Evolutionary conservation across 306 rosid species (phyloP), one percentile per base, ranked within the genome.

Genomic region (Alnus rubra): DNA sequence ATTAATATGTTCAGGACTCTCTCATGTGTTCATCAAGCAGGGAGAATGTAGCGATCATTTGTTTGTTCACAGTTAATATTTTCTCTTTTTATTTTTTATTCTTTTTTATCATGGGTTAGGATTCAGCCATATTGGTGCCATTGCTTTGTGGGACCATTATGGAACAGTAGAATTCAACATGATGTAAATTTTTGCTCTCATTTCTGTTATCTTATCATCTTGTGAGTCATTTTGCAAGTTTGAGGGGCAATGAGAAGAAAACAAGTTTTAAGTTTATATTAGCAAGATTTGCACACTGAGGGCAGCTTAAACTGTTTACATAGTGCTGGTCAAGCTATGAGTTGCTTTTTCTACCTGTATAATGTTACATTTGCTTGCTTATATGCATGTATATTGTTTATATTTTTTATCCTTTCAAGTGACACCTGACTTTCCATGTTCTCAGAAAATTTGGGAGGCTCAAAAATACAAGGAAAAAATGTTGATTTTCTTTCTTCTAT

Each of bases 401-500:
- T 11, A 28, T 23, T 52, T 73, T 23, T 70, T 60, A 54, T 77
- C 64, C 65, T 69, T 12, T 82, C 35, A 47, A 80, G 74, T 84
- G 77, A 45, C 64, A 52, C 19, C 37, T 53, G 5, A 59, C 62
- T 85, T 79, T 85, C 76, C 45, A 71, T 68, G 30, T 83, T 82
- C 44, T 45, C 86, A 95, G 98, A 95, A 95, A 95, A 89, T 92
- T 56, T 94, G 86, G 11, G 93, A 88, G 85, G 85, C 87, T 47
- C 84, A 78, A 79, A 75, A 30, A 64, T 86, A 86, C 68, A 91
- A 91, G 90, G 97, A 88, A 83, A 95, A 80, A 96, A 95, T 69
- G 90, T 92, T 35, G 97, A 95, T 82, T 95, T 88, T 91, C 90
- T 95, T 84, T 92, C 98, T 14, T 95, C 98, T 48, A 90, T 95